Evolutionary conservation across 768 basidiomycete species (phyloP).

Genomic region (Udeniomyces megalosporus): DNA sequence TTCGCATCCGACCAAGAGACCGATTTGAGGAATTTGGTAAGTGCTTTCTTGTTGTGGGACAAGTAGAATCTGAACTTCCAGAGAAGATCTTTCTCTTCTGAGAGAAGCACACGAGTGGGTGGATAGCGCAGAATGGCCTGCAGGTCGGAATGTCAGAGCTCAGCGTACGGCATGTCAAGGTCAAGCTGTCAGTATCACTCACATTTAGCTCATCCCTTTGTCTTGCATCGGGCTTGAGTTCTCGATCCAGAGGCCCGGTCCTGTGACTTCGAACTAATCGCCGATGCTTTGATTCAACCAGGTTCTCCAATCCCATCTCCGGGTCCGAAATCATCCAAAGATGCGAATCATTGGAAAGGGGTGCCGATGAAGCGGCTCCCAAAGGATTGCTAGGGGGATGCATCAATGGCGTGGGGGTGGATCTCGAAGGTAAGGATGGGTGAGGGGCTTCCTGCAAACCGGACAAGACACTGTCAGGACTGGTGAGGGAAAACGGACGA

Average conservation of each 20-base stretch:
- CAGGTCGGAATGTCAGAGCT: neutral
- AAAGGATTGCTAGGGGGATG: slow-evolving; percentile 23
- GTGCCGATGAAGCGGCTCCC: slow-evolving; percentile 13
- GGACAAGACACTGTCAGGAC: neutral
- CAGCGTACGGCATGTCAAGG: neutral
- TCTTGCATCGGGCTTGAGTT: slow-evolving; percentile 91
- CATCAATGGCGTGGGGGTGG: slow-evolving; percentile 19
- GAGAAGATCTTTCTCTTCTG: slow-evolving; percentile 86
- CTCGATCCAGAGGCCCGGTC: slow-evolving; percentile 83
- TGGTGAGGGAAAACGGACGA: no score
- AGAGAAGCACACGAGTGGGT: slow-evolving; percentile 66
- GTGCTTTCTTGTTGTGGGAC: slow-evolving; percentile 63
- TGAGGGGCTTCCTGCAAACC: slow-evolving; percentile 1
- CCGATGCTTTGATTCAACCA: slow-evolving; percentile 92
- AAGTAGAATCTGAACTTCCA: slow-evolving; percentile 99
- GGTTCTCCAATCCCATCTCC: slow-evolving; percentile 79
- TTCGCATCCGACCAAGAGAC: slow-evolving; percentile 93
- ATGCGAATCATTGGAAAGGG: slow-evolving; percentile 38
- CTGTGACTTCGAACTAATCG: slow-evolving; percentile 85
- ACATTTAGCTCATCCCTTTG: slow-evolving; percentile 85
- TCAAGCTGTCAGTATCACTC: slow-evolving; percentile 25
- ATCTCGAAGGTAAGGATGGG: neutral
- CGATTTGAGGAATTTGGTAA: slow-evolving; percentile 94
- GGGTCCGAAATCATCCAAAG: slow-evolving; percentile 85
- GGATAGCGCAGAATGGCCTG: slow-evolving; percentile 83